Evolutionary conservation across 441 rosid genomes (phyloP), one percentile per base, ranked within the genome.

Genomic region (Pelargonium citronellum): DNA sequence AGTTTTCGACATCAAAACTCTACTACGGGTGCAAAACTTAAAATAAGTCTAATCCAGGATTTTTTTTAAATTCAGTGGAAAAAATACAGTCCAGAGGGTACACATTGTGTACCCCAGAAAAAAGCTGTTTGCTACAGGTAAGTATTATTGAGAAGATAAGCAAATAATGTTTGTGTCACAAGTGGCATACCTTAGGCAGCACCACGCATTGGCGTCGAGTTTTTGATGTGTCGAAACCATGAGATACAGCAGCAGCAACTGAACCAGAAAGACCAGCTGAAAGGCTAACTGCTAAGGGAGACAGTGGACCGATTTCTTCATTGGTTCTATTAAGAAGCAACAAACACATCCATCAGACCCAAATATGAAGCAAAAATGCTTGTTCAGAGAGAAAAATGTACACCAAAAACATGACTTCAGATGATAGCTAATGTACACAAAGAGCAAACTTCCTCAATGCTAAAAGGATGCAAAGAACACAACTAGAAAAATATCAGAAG

Each of bases 241-340:
- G 99, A 69, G 99, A 95, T 71, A 89, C 95, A 51, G 93, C 98
- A 72, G 98, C 97, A 76, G 93, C 99, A 71, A 89, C n/a, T 30
- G 86, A 79, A 75, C 98, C 95, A 0, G 99, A 95, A 73, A 92
- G 74, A 16, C 95, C 98, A 77, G 99, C 98, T 0, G 96, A 92
- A 71, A 89, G 68, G 74, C 91, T 92, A 69, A 83, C 76, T 58
- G 85, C 78, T 27, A 87, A 47, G 0, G 96, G 94, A 75, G 90
- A 83, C 74, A 95, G 79, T 3, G 97, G 91, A 58, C 90, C 93
- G 7, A 88, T 71, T 72, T 90, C 97, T 73, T 87, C 96, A 76
- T 86, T 86, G 24, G 83, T 81, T 62, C 97, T 91, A 83, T 67
- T 4, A 37, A 34, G 69, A 71, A 68, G 67, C 46, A 55, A 34